phyloP scores from a whole-genome alignment of 2,329 filamentous ascomycete species.

The Paracoccidioides brasiliensis region DNA sequence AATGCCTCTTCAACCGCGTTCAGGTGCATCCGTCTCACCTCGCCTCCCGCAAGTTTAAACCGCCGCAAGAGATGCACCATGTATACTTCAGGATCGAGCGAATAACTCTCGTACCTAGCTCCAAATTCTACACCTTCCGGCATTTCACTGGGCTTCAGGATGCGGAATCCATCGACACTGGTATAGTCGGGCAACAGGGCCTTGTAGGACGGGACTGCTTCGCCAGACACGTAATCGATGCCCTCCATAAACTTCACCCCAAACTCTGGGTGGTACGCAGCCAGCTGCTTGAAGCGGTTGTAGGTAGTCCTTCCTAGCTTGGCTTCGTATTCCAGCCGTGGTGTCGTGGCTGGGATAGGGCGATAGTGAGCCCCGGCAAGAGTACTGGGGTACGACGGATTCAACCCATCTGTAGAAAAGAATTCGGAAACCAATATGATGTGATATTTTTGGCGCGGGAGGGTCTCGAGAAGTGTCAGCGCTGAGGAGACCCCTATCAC shows the following conservation, averaged over 20 bases:
- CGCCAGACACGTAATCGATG: constrained; percentile 27
- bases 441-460: constrained; percentile 15
- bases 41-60: constrained; percentile 29
- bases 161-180: constrained; percentile 24
- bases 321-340: constrained; percentile 26
- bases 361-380: constrained; percentile 38
- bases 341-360: constrained; percentile 28
- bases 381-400: constrained; percentile 33
- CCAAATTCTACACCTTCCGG: constrained; percentile 29
- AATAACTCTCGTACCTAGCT: constrained; percentile 29
- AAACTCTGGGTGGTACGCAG: constrained; percentile 21
- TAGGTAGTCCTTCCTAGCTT: constrained; percentile 28
- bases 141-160: constrained; percentile 18
- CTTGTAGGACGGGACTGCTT: constrained; percentile 15
- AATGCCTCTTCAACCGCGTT: constrained; percentile 24
- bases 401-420: constrained; percentile 21
- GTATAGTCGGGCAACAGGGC: constrained; percentile 24
- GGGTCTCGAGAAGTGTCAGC: constrained; percentile 18
- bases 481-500: constrained; percentile 29
- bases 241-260: constrained; percentile 28
- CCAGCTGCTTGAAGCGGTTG: constrained; percentile 24
- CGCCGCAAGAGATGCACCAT: constrained; percentile 28
- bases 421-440: constrained; percentile 31
- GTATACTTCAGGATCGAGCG: constrained; percentile 34
- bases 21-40: constrained; percentile 13